Conservation (phyloP, 2,329 filamentous ascomycete genomes). For the Phaeosphaeriaceae sp. region DNA sequence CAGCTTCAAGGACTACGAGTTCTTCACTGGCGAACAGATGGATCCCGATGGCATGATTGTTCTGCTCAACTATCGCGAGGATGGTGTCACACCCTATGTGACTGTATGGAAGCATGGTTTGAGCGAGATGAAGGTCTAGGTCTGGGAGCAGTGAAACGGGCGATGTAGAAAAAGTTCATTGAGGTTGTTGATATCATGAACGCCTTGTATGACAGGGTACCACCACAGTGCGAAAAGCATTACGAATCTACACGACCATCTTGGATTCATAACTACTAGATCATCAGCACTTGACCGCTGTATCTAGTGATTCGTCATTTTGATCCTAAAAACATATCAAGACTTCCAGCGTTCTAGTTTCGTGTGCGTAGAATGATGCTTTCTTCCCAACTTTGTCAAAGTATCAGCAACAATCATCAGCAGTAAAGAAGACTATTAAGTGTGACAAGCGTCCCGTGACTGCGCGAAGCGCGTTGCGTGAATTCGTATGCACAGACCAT, state of each 20-base stretch:
- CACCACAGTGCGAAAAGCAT: slow-evolving; percentile 43
- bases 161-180: slow-evolving; percentile 13
- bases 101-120: slow-evolving; percentile 96
- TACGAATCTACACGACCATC: slow-evolving; percentile 39
- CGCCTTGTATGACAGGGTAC: slow-evolving; percentile 48
- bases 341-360: too few relatives aligned
- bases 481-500: too few relatives aligned
- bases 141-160: slow-evolving; percentile 12
- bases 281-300: too few relatives aligned
- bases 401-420: neutral
- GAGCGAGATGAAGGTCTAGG: slow-evolving; percentile 86
- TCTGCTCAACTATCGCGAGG: slow-evolving; percentile 97
- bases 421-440: neutral
- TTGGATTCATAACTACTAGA: neutral
- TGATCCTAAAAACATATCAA: too few relatives aligned
- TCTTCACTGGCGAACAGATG: slow-evolving; percentile 91
- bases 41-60: slow-evolving; percentile 92
- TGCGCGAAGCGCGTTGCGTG: slow-evolving; percentile 13
- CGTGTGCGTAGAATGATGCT: too few relatives aligned
- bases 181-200: slow-evolving; percentile 45
- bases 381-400: too few relatives aligned
- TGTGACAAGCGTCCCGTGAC: slow-evolving; percentile 22
- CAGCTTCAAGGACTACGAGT: slow-evolving; percentile 97
- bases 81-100: slow-evolving; percentile 88
- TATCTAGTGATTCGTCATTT: too few relatives aligned